Conservation (phyloP, 805 yeast species). For the Hanseniaspora singularis region DNA sequence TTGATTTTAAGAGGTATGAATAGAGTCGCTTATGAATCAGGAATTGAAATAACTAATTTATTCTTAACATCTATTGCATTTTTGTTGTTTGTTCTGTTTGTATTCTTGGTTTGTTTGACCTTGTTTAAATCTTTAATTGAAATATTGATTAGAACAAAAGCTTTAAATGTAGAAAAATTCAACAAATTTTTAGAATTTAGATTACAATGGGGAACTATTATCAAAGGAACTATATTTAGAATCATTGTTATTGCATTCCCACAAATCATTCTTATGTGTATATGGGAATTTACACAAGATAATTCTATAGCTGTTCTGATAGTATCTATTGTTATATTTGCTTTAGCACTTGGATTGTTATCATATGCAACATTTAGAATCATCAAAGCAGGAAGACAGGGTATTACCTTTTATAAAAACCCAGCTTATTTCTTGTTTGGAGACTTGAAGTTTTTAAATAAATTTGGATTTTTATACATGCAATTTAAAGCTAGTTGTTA, state of each 20-base stretch:
- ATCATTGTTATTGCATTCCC: conserved; percentile 77
- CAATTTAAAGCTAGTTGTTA: conserved; percentile 81
- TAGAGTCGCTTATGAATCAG: conserved; percentile 75
- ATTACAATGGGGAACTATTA: conserved; percentile 66
- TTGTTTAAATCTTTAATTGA: conserved; percentile 62
- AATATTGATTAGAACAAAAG: conserved; percentile 43
- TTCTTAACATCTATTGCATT: conserved; percentile 80
- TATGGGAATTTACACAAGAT: conserved; percentile 78
- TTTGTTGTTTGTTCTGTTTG: conserved; percentile 64
- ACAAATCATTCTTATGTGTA: conserved; percentile 63
- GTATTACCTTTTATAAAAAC: conserved; percentile 62
- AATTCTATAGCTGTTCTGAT: conserved; percentile 78
- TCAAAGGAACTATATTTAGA: conserved; percentile 82
- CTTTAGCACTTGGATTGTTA: conserved; percentile 47
- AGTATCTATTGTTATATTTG: conserved; percentile 60
- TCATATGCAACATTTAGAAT: conserved; percentile 64
- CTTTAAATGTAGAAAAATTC: conserved; percentile 38
- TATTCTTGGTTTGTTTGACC: conserved; percentile 42
- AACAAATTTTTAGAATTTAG: conserved; percentile 67
- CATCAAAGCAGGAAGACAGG: conserved; percentile 59
- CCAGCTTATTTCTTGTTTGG: conserved; percentile 89
- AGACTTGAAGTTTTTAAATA: conserved; percentile 64
- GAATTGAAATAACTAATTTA: conserved; percentile 73
- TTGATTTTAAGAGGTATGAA: conserved; percentile 81
- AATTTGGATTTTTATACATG: conserved; percentile 84